These are phyloP conservation scores for Xylaria multiplex DNA, from an alignment of 2,329 filamentous ascomycete species.

Conservation along the genomic window DNA sequence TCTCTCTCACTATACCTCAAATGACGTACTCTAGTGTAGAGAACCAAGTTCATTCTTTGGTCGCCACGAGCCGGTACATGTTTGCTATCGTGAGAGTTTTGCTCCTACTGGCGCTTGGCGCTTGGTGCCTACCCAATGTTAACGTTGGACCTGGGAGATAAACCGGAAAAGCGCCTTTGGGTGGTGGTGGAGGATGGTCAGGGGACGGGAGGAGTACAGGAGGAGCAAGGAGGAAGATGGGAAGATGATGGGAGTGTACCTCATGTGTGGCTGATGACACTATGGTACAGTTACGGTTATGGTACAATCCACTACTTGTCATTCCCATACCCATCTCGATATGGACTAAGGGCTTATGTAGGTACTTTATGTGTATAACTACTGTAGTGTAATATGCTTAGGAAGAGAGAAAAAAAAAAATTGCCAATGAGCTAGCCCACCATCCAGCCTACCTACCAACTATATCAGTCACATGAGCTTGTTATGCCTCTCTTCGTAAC, in stretches of 20 bases:
- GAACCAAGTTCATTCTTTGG: not conserved
- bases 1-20: too few species aligned
- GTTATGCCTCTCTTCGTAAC: not conserved
- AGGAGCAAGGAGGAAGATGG: slow-evolving; percentile 4
- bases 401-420: not conserved
- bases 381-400: not conserved
- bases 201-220: slow-evolving; percentile 26
- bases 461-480: not conserved
- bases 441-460: not conserved
- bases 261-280: slow-evolving; percentile 31
- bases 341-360: not conserved
- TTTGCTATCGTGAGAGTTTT: slow-evolving; percentile 3
- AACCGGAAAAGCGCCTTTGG: slow-evolving; percentile 40
- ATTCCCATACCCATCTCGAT: slow-evolving; percentile 1
- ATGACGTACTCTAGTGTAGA: not conserved
- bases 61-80: slow-evolving; percentile 2
- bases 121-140: slow-evolving; percentile 30
- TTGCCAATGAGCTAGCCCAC: not conserved
- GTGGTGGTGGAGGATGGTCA: slow-evolving; percentile 34
- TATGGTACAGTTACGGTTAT: not conserved
- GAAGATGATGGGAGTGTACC: not conserved
- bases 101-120: slow-evolving; percentile 38
- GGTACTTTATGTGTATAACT: not conserved
- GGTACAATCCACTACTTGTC: too few species aligned
- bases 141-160: slow-evolving; percentile 31